Percentiles rank a stretch among this genome's conserved stretches.
Conservation (phyloP, 192 early-diverging fungal genomes). For the Jimgerdemannia flammicorona region DNA sequence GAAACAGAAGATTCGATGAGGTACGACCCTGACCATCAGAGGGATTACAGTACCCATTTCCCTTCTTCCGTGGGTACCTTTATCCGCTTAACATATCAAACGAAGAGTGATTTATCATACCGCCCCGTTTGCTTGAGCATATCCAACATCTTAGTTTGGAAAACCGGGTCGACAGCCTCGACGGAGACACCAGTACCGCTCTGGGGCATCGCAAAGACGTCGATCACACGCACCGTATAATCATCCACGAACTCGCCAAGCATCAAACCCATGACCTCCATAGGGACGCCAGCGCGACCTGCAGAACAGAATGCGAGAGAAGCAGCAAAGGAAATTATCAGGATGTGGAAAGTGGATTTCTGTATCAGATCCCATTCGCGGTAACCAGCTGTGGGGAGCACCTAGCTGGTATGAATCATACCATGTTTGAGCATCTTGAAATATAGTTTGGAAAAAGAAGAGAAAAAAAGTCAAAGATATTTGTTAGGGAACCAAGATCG, state of each 20-base stretch:
- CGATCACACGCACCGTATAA: conserved; percentile 98
- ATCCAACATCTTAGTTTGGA: conserved; percentile 99
- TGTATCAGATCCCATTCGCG: too few species aligned
- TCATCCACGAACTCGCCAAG: conserved; percentile 99
- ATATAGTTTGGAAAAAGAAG: not conserved
- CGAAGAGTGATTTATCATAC: conserved; percentile 23
- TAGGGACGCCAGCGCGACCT: conserved; percentile 95
- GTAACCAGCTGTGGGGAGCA: too few species aligned
- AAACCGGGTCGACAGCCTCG: conserved; percentile 98
- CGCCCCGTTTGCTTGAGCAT: conserved; percentile 99
- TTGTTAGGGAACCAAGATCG: too few species aligned
- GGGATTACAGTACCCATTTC: not conserved
- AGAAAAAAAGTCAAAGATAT: not conserved
- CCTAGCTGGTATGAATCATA: too few species aligned
- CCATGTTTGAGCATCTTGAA: not conserved
- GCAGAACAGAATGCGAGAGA: conserved; percentile 12
- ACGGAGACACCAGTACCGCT: conserved; percentile 98
- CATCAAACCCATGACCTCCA: conserved; percentile 99
- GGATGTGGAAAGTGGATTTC: too few species aligned
- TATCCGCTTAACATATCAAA: too few species aligned
- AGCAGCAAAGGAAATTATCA: too few species aligned
- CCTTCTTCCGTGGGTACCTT: too few species aligned
- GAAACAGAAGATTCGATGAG: too few species aligned
- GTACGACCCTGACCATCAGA: too few species aligned
- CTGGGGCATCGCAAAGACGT: conserved; percentile 99